These are phyloP conservation scores for Roridomyces roridus DNA, from an alignment of 768 basidiomycete species.

Conservation along the genomic window DNA sequence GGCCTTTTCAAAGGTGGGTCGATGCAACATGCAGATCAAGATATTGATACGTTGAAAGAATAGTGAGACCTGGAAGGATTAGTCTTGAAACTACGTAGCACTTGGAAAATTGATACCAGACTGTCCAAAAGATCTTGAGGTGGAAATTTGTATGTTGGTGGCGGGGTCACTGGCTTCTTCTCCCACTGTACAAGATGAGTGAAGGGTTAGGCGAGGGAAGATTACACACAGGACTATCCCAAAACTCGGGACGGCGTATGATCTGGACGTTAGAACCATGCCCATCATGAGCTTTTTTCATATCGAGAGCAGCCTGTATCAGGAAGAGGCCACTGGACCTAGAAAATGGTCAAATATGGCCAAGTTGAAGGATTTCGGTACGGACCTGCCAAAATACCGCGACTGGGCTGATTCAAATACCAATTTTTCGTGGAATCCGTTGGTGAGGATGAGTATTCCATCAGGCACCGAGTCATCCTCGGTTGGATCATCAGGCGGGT, in stretches of 20 bases:
- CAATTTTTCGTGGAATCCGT: constrained; percentile 2
- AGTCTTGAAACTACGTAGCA: too few relatives aligned
- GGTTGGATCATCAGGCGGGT: background rate
- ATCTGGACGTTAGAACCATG: constrained; percentile 28
- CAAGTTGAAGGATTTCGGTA: too few relatives aligned
- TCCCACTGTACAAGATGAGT: constrained; percentile 16
- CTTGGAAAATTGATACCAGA: constrained; percentile 56
- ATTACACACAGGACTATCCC: constrained; percentile 34
- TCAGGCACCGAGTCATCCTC: constrained; percentile 11
- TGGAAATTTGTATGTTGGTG: constrained; percentile 30
- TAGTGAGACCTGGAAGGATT: too few relatives aligned
- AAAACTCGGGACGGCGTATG: constrained; percentile 20
- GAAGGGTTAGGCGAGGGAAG: background rate
- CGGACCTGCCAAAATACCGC: constrained; percentile 14
- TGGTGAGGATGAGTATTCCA: constrained; percentile 5
- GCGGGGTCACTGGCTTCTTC: background rate
- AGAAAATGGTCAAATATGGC: constrained; percentile 19
- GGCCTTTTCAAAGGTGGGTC: constrained; percentile 51
- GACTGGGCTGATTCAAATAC: constrained; percentile 8
- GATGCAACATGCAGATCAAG: constrained; percentile 54
- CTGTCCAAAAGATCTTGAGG: constrained; percentile 41
- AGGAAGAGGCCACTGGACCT: constrained; percentile 37
- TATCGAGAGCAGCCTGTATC: constrained; percentile 39
- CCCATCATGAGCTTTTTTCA: constrained; percentile 46
- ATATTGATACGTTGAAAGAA: constrained; percentile 47